Evolutionary conservation across 495 filamentous ascomycete species (phyloP).

Genomic region (Sporormia fimetaria): DNA sequence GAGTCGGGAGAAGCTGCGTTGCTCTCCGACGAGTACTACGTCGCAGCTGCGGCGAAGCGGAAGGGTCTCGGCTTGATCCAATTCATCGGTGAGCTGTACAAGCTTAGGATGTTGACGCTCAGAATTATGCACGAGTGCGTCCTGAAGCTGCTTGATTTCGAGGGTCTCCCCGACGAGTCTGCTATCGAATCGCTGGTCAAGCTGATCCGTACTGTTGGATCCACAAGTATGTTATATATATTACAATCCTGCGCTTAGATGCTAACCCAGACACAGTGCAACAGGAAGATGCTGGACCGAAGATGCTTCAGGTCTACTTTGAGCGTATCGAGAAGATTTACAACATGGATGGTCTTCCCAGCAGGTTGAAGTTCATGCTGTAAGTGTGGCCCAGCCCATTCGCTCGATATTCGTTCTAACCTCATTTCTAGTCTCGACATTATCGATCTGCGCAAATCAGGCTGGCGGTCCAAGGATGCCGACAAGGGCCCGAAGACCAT

Average conservation of each 20-base stretch:
- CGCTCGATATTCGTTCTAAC: no score
- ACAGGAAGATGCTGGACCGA: constrained; percentile 52
- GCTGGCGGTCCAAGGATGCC: constrained; percentile 77
- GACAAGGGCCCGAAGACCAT: constrained; percentile 95
- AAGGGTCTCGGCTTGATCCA: constrained; percentile 94
- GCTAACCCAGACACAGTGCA: constrained; percentile 50
- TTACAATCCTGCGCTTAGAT: neutral
- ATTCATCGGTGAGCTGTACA: constrained; percentile 98
- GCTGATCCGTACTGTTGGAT: constrained; percentile 84
- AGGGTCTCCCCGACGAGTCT: constrained; percentile 85
- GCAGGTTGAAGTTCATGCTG: constrained; percentile 87
- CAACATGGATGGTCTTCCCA: constrained; percentile 63
- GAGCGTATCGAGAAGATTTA: constrained; percentile 69
- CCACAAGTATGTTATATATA: constrained; percentile 3
- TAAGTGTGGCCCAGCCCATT: no score
- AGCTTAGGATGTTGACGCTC: constrained; percentile 94
- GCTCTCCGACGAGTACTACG: constrained; percentile 95
- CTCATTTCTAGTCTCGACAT: no score
- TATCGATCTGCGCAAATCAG: constrained; percentile 60
- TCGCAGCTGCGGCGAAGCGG: constrained; percentile 89
- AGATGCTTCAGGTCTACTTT: constrained; percentile 93
- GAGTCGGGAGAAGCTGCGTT: constrained; percentile 60
- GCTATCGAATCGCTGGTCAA: constrained; percentile 92
- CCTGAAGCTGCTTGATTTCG: constrained; percentile 88
- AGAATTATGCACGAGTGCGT: constrained; percentile 99